Evolutionary conservation across 164 flowering plant genomes (phyloP).

Genomic region (Nymphaea colorata): DNA sequence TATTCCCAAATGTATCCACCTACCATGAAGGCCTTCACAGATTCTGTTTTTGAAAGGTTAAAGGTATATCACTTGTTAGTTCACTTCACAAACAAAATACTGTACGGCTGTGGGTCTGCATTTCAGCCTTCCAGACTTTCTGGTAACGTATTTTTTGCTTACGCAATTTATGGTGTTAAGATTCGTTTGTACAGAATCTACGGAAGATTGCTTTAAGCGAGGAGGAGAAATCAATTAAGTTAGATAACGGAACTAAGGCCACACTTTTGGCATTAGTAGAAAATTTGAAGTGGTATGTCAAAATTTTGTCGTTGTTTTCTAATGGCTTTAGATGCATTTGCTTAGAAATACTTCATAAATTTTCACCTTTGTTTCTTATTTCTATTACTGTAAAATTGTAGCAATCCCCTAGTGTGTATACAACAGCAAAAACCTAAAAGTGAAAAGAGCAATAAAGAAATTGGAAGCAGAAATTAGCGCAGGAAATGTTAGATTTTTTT

Average conservation of each 20-base stretch:
- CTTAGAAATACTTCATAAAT: background rate
- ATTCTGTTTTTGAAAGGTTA: constrained; percentile 62
- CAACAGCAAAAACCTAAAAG: no score
- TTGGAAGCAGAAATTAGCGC: no score
- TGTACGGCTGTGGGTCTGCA: background rate
- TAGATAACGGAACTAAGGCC: constrained; percentile 26
- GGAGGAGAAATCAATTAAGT: constrained; percentile 38
- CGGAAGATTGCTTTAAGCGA: constrained; percentile 59
- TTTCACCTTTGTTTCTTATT: background rate
- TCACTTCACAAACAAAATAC: background rate
- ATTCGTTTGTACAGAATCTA: constrained; percentile 34
- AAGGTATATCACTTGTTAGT: constrained; percentile 23
- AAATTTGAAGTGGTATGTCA: constrained; percentile 15
- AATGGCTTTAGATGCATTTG: background rate
- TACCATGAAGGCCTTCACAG: constrained; percentile 67
- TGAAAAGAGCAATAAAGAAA: no score
- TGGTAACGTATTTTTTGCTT: background rate
- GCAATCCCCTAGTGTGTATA: no score
- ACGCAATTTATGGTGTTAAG: background rate
- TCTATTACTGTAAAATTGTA: background rate
- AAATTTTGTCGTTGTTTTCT: background rate
- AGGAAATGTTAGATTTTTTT: no score
- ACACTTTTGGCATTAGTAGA: constrained; percentile 60
- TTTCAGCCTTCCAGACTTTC: background rate
- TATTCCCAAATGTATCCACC: constrained; percentile 30